Percentiles rank a stretch among this genome's conserved stretches.
Conservation (phyloP, 2,329 filamentous ascomycete genomes). For the Trichoderma lentiforme region DNA sequence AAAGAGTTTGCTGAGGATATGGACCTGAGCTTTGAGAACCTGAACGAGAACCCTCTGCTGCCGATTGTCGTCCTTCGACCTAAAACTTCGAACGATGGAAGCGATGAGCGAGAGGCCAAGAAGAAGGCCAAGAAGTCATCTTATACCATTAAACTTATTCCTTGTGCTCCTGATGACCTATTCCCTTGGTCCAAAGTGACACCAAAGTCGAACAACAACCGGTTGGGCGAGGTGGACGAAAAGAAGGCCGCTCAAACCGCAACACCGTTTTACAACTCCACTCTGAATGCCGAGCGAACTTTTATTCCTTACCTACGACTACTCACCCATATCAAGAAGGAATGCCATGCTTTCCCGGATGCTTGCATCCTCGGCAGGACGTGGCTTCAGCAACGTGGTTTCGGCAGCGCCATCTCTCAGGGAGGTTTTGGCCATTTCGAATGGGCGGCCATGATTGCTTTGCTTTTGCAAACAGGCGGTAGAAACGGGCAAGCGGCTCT, state of each 20-base stretch:
- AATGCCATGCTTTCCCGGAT: constrained; percentile 72
- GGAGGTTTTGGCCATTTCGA: constrained; percentile 95
- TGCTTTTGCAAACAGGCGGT: constrained; percentile 75
- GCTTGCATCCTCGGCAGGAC: constrained; percentile 81
- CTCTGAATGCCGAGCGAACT: constrained; percentile 72
- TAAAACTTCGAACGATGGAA: constrained; percentile 24
- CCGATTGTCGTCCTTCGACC: constrained; percentile 58
- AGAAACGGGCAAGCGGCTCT: constrained; percentile 68
- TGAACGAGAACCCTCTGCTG: constrained; percentile 72
- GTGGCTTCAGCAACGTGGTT: constrained; percentile 87
- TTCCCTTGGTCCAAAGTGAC: constrained; percentile 71
- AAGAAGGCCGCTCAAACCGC: constrained; percentile 42
- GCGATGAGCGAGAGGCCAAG: constrained; percentile 23
- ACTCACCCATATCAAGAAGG: constrained; percentile 65
- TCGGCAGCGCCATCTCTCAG: constrained; percentile 62
- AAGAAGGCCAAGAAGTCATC: constrained; percentile 35
- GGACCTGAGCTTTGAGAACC: constrained; percentile 59
- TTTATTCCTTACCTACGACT: constrained; percentile 72
- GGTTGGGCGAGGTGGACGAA: constrained; percentile 48
- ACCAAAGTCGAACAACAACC: constrained; percentile 67
- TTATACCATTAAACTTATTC: constrained; percentile 71
- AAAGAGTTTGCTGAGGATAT: constrained; percentile 52
- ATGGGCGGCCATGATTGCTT: constrained; percentile 76
- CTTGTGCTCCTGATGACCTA: constrained; percentile 63
- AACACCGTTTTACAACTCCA: constrained; percentile 87